Percentiles rank a stretch among this genome's conserved stretches.
Conservation (phyloP, 192 early-diverging fungal species). For the Coemansia sp. region DNA sequence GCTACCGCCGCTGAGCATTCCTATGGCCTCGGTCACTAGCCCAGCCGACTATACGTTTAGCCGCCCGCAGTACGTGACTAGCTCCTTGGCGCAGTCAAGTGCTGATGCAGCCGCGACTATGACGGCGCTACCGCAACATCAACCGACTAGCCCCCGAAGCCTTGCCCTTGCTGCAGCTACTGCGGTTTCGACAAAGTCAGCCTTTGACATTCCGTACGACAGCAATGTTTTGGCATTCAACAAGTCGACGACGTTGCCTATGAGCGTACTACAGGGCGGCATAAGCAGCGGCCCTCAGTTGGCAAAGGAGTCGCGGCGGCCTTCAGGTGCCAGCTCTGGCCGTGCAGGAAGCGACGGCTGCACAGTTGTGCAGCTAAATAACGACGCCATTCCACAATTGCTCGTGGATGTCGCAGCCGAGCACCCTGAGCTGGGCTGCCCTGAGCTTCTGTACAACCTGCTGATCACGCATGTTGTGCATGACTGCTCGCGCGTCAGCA, state of each 20-base stretch:
- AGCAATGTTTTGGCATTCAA: not conserved
- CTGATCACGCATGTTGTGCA: constrained; percentile 51
- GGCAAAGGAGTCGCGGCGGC: constrained; percentile 6
- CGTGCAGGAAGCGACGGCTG: constrained; percentile 2
- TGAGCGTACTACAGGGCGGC: constrained; percentile 19
- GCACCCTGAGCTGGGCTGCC: constrained; percentile 48
- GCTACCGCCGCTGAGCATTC: not conserved
- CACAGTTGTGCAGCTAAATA: constrained; percentile 43
- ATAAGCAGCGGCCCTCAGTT: constrained; percentile 7
- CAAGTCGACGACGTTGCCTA: constrained; percentile 7
- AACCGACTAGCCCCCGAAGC: not conserved
- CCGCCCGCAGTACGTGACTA: not conserved
- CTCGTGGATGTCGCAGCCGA: constrained; percentile 33
- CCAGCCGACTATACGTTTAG: not conserved
- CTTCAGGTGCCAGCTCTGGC: constrained; percentile 12
- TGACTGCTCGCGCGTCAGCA: constrained; percentile 52
- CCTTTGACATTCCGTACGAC: constrained; percentile 1
- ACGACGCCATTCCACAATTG: constrained; percentile 42
- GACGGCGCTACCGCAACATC: not conserved
- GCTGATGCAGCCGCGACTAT: not conserved
- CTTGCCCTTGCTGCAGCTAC: not conserved
- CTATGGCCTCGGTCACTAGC: not conserved
- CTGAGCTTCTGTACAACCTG: constrained; percentile 54
- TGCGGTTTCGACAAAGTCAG: not conserved
- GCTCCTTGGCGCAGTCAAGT: not conserved